Evolutionary conservation across 2,329 filamentous ascomycete genomes (phyloP).

Genomic region (Colletotrichum cereale): DNA sequence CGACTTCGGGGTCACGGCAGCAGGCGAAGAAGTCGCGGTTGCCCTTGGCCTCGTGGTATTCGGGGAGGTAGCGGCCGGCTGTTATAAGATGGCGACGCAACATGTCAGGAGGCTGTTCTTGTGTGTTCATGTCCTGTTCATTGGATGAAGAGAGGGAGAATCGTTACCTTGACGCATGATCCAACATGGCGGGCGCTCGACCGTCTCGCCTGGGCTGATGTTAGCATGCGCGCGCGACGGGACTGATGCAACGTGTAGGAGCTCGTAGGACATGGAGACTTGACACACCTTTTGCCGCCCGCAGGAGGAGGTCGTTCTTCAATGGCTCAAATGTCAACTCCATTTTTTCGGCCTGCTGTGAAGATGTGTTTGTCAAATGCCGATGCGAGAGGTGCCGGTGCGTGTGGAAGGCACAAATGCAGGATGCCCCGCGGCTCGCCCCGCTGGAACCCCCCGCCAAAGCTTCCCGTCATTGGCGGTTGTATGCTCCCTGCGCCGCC

Average conservation of each 20-base stretch:
- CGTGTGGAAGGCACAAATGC: conserved; percentile 22
- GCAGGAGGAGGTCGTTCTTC: conserved; percentile 91
- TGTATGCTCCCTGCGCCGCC: conserved; percentile 12
- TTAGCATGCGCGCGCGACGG: conserved; percentile 33
- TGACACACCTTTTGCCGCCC: conserved; percentile 85
- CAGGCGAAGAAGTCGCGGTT: conserved; percentile 96
- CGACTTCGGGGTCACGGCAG: conserved; percentile 92
- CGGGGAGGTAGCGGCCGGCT: conserved; percentile 97
- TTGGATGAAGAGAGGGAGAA: background rate
- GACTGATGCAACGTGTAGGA: background rate
- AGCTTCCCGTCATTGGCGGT: conserved; percentile 16
- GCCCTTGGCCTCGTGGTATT: conserved; percentile 97
- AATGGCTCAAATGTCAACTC: conserved; percentile 81
- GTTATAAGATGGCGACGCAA: conserved; percentile 27
- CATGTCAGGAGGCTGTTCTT: conserved; percentile 16
- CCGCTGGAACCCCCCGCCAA: conserved; percentile 39
- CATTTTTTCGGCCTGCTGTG: conserved; percentile 62
- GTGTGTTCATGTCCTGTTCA: background rate
- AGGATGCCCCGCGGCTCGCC: conserved; percentile 22
- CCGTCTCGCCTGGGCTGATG: conserved; percentile 77
- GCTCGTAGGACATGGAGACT: too few species aligned
- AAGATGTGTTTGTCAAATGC: background rate
- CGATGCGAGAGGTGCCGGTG: conserved; percentile 3
- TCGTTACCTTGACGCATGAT: conserved; percentile 95
- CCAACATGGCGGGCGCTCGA: conserved; percentile 96